Conservation (phyloP, 1,284 basidiomycete species). For the Puccinia coronata region DNA sequence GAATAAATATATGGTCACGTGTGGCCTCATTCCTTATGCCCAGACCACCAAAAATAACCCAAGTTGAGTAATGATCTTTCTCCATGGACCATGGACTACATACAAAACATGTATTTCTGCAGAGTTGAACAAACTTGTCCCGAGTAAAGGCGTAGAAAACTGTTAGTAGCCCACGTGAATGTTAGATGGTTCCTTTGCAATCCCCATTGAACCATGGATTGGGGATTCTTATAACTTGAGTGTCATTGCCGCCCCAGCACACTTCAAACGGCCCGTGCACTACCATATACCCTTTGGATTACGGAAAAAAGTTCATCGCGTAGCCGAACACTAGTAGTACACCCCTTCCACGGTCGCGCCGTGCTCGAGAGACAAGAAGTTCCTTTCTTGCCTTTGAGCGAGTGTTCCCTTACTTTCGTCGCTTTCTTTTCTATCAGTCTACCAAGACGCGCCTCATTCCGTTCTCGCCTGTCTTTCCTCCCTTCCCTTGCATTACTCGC, state of each 20-base stretch:
- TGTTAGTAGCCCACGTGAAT: background rate
- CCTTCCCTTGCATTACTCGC: background rate
- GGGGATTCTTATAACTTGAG: no score
- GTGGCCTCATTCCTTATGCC: background rate
- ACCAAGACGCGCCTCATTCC: background rate
- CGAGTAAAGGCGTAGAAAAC: background rate
- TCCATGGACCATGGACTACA: background rate
- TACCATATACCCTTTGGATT: background rate
- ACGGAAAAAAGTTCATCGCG: no score
- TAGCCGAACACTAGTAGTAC: background rate
- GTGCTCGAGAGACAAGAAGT: background rate
- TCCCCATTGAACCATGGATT: background rate
- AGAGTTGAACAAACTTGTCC: background rate
- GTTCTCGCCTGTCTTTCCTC: background rate
- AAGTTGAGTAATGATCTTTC: conserved; percentile 1
- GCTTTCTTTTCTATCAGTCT: background rate
- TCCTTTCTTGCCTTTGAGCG: background rate
- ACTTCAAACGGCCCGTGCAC: background rate
- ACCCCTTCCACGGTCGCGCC: background rate
- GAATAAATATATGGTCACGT: no score
- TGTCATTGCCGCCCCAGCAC: background rate
- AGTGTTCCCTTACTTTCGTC: background rate
- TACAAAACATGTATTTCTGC: no score
- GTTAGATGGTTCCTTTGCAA: no score
- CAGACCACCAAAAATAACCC: background rate